Conservation (phyloP, 2,329 filamentous ascomycete genomes). For the Colletotrichum godetiae region DNA sequence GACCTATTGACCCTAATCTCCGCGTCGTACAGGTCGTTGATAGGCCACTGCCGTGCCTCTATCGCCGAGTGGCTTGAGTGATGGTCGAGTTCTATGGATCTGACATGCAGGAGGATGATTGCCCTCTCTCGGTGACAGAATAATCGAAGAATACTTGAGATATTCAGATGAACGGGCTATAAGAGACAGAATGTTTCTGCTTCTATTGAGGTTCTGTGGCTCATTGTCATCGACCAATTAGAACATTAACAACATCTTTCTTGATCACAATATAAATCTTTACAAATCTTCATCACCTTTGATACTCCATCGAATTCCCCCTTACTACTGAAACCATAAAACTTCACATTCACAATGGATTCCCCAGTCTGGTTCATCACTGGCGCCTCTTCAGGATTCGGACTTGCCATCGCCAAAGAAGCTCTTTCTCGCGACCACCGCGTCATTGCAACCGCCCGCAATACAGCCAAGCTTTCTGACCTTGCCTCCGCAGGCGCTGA, state of each 20-base stretch:
- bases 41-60: neutral
- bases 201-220: neutral
- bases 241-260: too few relatives aligned
- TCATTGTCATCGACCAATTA: neutral
- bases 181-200: neutral
- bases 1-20: neutral
- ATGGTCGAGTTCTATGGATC: neutral
- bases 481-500: slow-evolving; percentile 56
- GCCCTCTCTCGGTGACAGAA: too few relatives aligned
- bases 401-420: slow-evolving; percentile 54
- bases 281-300: neutral
- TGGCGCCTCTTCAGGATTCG: slow-evolving; percentile 63
- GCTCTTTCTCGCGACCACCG: slow-evolving; percentile 59
- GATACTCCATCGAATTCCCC: neutral
- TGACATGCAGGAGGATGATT: neutral
- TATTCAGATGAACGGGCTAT: neutral
- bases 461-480: slow-evolving; percentile 50
- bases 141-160: too few relatives aligned
- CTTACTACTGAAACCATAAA: neutral
- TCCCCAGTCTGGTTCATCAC: slow-evolving; percentile 64
- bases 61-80: neutral
- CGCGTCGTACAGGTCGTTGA: neutral
- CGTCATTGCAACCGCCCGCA: slow-evolving; percentile 63
- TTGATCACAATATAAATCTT: too few relatives aligned
- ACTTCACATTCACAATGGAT: slow-evolving; percentile 9